Evolutionary conservation across 768 basidiomycete genomes (phyloP).

Genomic region (Fistulinella prunicolor): DNA sequence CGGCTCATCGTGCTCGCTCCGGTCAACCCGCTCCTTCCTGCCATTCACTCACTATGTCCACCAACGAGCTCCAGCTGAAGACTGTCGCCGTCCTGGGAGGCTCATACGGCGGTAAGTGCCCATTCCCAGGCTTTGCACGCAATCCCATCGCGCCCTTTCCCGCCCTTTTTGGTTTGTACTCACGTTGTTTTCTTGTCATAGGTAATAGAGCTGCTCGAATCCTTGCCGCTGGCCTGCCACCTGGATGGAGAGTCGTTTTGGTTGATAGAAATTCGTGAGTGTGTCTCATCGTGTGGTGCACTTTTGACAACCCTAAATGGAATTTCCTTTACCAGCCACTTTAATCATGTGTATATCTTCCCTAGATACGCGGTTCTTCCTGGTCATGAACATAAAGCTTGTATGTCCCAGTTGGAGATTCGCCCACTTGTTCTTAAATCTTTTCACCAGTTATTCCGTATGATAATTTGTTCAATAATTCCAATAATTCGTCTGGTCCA

Average conservation of each 20-base stretch:
- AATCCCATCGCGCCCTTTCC: not conserved
- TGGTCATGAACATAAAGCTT: conserved; percentile 65
- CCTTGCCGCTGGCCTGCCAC: conserved; percentile 47
- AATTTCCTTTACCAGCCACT: conserved; percentile 34
- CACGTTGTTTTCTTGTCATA: conserved; percentile 13
- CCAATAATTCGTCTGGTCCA: conserved; percentile 25
- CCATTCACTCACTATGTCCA: conserved; percentile 8
- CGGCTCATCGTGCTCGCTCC: not conserved
- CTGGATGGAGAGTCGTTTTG: conserved; percentile 52
- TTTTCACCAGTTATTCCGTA: conserved; percentile 50
- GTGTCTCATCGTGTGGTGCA: not conserved
- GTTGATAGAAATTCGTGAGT: conserved; percentile 60
- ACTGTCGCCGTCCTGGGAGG: conserved; percentile 56
- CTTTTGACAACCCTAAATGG: not conserved
- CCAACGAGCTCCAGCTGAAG: not conserved
- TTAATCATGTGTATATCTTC: conserved; percentile 58
- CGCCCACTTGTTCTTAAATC: not conserved
- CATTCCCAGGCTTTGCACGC: no score
- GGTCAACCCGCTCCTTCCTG: conserved; percentile 1
- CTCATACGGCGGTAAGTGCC: conserved; percentile 48
- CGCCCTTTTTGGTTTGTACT: not conserved
- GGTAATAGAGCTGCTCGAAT: conserved; percentile 49
- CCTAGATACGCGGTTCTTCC: conserved; percentile 56
- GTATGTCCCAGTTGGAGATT: conserved; percentile 29
- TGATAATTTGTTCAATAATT: conserved; percentile 44